phyloP scores from a whole-genome alignment of 495 filamentous ascomycete genomes.

The Neurospora sp. region DNA sequence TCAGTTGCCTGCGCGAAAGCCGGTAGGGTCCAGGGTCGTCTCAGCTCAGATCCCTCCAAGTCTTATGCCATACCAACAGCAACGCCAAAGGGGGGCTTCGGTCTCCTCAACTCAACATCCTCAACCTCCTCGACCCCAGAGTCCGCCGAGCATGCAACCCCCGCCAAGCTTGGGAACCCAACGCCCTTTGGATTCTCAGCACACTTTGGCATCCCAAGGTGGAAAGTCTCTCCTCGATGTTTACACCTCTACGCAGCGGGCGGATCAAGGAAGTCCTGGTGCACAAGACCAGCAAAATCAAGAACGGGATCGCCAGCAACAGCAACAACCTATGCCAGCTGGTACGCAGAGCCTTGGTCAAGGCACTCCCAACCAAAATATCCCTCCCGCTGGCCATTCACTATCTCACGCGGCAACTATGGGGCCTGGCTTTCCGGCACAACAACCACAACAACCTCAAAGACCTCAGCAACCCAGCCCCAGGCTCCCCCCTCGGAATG shows the following conservation, averaged over 20 bases:
- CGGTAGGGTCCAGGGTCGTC: background rate
- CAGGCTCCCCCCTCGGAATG: slow-evolving; percentile 1
- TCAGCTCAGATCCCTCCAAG: background rate
- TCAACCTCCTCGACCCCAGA: background rate
- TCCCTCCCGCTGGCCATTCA: background rate
- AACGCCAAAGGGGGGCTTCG: slow-evolving; percentile 2
- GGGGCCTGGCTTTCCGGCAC: background rate
- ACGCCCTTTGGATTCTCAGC: background rate
- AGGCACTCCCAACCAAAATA: background rate
- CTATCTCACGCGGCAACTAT: background rate
- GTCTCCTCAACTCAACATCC: background rate
- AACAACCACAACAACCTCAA: background rate
- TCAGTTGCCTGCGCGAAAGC: slow-evolving; percentile 8
- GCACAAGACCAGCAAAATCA: background rate
- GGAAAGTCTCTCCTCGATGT: background rate
- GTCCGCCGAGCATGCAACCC: background rate
- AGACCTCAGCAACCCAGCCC: slow-evolving; percentile 1
- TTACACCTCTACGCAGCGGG: background rate
- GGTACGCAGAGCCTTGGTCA: background rate
- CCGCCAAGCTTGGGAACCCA: background rate
- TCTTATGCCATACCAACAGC: background rate
- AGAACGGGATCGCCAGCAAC: background rate
- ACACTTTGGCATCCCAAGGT: background rate
- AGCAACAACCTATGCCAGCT: background rate
- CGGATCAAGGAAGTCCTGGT: background rate